Evolutionary conservation across 306 rosid species (phyloP).

Genomic region (Hippophae gyantsensis): DNA sequence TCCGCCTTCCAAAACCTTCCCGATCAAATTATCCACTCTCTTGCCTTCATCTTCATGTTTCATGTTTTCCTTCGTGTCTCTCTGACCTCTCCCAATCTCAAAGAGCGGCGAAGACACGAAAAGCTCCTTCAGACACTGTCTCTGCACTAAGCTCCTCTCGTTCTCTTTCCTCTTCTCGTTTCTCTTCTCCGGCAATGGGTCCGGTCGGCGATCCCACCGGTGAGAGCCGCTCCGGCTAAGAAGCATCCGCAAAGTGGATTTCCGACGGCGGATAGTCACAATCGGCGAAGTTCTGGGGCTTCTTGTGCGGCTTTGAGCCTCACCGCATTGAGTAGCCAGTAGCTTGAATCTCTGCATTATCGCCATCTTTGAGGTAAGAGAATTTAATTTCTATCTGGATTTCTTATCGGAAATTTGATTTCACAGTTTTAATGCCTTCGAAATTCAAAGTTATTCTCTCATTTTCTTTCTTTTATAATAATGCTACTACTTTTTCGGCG

Average conservation of each 20-base stretch:
- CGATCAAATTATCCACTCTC: too few relatives aligned
- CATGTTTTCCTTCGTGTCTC: neutral
- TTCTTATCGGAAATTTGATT: neutral
- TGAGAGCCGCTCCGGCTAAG: constrained; percentile 40
- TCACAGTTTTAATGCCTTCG: too few relatives aligned
- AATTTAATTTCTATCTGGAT: constrained; percentile 3
- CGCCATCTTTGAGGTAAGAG: constrained; percentile 38
- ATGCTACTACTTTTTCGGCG: too few relatives aligned
- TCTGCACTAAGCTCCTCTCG: constrained; percentile 34
- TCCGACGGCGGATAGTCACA: constrained; percentile 63
- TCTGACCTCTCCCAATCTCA: constrained; percentile 12
- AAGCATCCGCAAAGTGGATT: constrained; percentile 49
- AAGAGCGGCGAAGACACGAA: constrained; percentile 61
- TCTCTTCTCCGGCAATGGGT: constrained; percentile 14
- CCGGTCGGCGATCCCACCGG: constrained; percentile 29
- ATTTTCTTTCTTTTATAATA: too few relatives aligned
- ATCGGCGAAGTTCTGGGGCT: constrained; percentile 81
- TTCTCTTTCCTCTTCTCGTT: neutral
- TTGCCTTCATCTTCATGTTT: too few relatives aligned
- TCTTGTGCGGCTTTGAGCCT: constrained; percentile 53
- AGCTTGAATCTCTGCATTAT: constrained; percentile 71
- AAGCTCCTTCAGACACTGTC: constrained; percentile 56
- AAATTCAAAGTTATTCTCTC: too few relatives aligned
- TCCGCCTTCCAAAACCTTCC: constrained; percentile 13
- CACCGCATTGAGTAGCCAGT: constrained; percentile 69